Conservation (phyloP, 768 basidiomycete genomes). For the Coprinopsis marcescibilis region DNA sequence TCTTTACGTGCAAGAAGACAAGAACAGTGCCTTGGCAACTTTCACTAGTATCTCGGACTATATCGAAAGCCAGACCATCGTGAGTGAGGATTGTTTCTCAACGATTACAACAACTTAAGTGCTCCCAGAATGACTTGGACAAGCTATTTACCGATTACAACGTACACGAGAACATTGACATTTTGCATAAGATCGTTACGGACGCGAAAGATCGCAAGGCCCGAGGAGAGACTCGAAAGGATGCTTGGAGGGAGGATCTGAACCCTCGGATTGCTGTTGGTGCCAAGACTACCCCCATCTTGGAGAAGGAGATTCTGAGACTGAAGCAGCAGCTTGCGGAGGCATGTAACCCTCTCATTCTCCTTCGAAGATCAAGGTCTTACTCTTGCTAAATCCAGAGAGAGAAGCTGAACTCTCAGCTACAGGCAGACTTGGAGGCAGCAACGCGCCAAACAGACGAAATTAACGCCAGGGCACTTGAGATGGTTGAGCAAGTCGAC, state of each 20-base stretch:
- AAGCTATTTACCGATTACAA: conserved; percentile 64
- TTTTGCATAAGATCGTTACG: conserved; percentile 60
- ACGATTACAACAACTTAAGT: not conserved
- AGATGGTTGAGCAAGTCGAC: conserved; percentile 49
- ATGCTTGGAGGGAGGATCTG: conserved; percentile 62
- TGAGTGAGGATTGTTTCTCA: conserved; percentile 23
- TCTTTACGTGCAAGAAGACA: conserved; percentile 59
- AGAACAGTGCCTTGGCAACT: conserved; percentile 52
- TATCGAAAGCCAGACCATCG: conserved; percentile 59
- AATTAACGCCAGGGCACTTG: conserved; percentile 38
- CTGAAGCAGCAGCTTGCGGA: conserved; percentile 33
- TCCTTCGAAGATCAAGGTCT: not conserved
- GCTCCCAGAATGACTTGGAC: conserved; percentile 54
- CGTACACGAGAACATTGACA: conserved; percentile 65
- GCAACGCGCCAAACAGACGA: conserved; percentile 40
- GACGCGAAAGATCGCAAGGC: conserved; percentile 59
- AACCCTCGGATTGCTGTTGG: conserved; percentile 57
- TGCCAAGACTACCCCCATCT: conserved; percentile 56
- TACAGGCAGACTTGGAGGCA: conserved; percentile 44
- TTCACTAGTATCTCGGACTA: conserved; percentile 66
- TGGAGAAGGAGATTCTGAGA: conserved; percentile 38
- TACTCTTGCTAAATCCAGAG: conserved; percentile 34
- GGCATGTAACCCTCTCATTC: conserved; percentile 24
- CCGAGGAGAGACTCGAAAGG: conserved; percentile 40
- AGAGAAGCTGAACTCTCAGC: conserved; percentile 46